Evolutionary conservation across 352 stramenopile species (phyloP).

Genomic region (Peronospora tabacina): DNA sequence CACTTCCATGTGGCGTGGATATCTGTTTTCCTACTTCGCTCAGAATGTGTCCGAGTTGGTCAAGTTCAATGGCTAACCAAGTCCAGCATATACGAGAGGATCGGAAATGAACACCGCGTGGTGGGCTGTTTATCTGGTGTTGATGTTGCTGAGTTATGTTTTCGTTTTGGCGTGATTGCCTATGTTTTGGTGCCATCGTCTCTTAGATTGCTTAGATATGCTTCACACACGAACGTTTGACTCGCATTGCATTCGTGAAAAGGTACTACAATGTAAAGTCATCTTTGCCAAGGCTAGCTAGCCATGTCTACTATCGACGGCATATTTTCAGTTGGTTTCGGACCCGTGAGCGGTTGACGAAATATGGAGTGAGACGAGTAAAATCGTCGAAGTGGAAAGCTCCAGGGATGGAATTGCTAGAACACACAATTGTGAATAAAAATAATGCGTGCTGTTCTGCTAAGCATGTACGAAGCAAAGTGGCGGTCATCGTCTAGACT

Average conservation of each 20-base stretch:
- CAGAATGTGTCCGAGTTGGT: conserved; percentile 3
- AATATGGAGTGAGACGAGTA: conserved; percentile 18
- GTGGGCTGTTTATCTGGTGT: conserved; percentile 18
- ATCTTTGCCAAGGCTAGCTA: too few species aligned
- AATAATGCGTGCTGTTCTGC: conserved; percentile 25
- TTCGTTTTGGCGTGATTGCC: not conserved
- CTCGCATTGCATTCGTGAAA: too few species aligned
- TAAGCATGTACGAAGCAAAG: not conserved
- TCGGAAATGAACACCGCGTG: conserved; percentile 20
- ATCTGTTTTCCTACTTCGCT: conserved; percentile 8
- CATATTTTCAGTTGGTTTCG: too few species aligned
- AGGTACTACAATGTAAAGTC: too few species aligned
- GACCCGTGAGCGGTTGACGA: not conserved
- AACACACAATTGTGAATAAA: conserved; percentile 13
- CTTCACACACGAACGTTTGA: too few species aligned
- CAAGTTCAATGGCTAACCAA: conserved; percentile 9
- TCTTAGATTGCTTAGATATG: too few species aligned
- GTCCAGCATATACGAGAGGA: conserved; percentile 17
- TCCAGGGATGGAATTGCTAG: conserved; percentile 22
- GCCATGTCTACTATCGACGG: not conserved
- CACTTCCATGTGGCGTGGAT: conserved; percentile 1
- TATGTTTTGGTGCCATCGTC: conserved; percentile 4
- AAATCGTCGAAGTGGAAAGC: conserved; percentile 60
- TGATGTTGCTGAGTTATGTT: not conserved
- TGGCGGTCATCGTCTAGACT: conserved; percentile 13